phyloP scores from a whole-genome alignment of 106 monocot genomes.

The Triglochin maritima region DNA sequence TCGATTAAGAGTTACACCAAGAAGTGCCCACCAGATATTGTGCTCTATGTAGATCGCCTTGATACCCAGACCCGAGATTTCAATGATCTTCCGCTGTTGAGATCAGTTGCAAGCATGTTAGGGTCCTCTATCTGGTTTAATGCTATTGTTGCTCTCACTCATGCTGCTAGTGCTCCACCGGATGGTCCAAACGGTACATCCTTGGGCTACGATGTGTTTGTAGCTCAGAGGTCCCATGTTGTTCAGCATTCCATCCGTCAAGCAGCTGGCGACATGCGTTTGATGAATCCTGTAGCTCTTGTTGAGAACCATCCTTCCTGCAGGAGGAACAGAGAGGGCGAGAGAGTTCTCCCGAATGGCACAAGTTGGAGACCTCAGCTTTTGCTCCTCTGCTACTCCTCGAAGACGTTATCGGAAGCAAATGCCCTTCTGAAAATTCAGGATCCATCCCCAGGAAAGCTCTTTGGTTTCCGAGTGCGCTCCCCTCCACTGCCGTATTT shows the following conservation, averaged over 20 bases:
- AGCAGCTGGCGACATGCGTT: constrained; percentile 79
- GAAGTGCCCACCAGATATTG: constrained; percentile 82
- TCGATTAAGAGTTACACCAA: constrained; percentile 71
- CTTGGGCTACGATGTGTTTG: constrained; percentile 67
- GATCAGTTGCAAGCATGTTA: constrained; percentile 43
- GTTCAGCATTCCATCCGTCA: constrained; percentile 77
- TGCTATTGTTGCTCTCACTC: constrained; percentile 81
- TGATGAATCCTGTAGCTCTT: constrained; percentile 88
- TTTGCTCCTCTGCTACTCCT: constrained; percentile 80
- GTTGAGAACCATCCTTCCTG: constrained; percentile 93
- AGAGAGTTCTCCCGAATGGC: constrained; percentile 82
- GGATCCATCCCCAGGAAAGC: constrained; percentile 59
- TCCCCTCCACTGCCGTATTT: constrained; percentile 83
- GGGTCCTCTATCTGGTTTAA: constrained; percentile 92
- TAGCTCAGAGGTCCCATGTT: constrained; percentile 79
- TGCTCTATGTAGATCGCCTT: constrained; percentile 85
- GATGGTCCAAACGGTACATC: constrained; percentile 76
- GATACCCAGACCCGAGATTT: constrained; percentile 86
- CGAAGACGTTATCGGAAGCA: constrained; percentile 87
- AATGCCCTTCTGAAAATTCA: constrained; percentile 78
- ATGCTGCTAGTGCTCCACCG: constrained; percentile 84
- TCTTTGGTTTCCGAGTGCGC: constrained; percentile 72
- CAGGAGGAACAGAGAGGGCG: constrained; percentile 64
- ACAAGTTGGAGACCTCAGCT: constrained; percentile 74
- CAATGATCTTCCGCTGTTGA: constrained; percentile 76